Conservation (phyloP, 768 basidiomycete genomes). For the Rubroboletus pulcherrimus region DNA sequence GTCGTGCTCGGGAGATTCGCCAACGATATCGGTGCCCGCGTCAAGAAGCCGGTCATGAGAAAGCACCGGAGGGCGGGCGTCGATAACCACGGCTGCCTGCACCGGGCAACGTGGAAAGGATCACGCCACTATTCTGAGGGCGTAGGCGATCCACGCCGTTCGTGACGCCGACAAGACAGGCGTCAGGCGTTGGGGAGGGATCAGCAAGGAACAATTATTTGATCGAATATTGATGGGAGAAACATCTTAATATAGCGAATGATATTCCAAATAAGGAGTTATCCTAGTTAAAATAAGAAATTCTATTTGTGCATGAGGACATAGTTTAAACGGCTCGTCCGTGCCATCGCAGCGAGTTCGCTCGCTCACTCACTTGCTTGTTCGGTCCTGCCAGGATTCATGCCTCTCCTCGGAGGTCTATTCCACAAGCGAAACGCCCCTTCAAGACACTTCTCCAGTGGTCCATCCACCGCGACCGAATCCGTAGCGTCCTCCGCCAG, state of each 20-base stretch:
- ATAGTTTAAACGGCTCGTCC: constrained; percentile 6
- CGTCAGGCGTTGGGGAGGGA: background rate
- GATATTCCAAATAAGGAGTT: constrained; percentile 13
- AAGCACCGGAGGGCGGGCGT: background rate
- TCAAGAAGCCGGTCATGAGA: background rate
- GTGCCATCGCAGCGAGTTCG: background rate
- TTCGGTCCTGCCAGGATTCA: constrained; percentile 1
- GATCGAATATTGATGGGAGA: constrained; percentile 5
- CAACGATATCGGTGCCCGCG: background rate
- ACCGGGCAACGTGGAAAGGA: background rate
- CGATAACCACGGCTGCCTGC: background rate
- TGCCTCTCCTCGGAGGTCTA: constrained; percentile 30
- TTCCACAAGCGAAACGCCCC: constrained; percentile 21
- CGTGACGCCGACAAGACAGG: background rate
- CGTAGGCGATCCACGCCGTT: background rate
- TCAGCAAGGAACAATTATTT: constrained; percentile 7
- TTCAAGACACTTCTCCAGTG: background rate
- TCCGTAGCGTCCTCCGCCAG: constrained; percentile 16
- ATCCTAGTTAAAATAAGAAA: constrained; percentile 5
- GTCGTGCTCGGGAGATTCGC: background rate
- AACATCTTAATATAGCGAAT: background rate
- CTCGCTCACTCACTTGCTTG: background rate
- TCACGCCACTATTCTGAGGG: background rate
- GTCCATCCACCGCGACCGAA: constrained; percentile 1
- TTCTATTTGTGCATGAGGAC: constrained; percentile 4